phyloP scores from a whole-genome alignment of 352 stramenopile species.

The Globisporangium middletonii region DNA sequence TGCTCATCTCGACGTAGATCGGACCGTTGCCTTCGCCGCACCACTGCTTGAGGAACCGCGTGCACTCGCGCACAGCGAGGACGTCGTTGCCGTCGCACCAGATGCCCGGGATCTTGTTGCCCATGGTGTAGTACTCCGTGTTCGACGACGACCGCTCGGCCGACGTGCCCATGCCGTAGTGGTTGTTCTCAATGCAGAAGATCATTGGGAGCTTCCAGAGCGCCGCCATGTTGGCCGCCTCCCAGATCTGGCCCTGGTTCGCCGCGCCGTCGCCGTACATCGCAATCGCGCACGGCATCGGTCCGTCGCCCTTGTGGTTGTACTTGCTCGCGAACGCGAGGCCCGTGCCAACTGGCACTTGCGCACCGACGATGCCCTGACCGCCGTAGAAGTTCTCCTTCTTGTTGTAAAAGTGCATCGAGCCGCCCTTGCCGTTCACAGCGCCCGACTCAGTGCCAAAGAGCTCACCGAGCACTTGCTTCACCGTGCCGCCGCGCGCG shows the following conservation, averaged over 20 bases:
- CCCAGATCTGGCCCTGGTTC: constrained; percentile 99
- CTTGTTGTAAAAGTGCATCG: constrained; percentile 99
- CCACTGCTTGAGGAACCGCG: constrained; percentile 96
- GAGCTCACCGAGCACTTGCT: constrained; percentile 93
- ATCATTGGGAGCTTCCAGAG: constrained; percentile 99
- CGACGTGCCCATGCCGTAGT: constrained; percentile 99
- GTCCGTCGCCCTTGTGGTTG: constrained; percentile 88
- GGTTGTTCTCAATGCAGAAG: constrained; percentile 99
- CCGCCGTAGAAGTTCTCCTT: constrained; percentile 98
- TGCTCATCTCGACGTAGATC: constrained; percentile 99
- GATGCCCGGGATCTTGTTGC: constrained; percentile 99
- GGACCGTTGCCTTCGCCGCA: constrained; percentile 95
- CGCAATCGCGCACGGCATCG: constrained; percentile 92
- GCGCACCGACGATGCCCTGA: constrained; percentile 97
- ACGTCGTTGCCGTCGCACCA: constrained; percentile 99
- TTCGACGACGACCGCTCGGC: constrained; percentile 96
- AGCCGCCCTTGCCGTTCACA: constrained; percentile 96
- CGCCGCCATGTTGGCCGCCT: constrained; percentile 96
- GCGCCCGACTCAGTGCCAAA: constrained; percentile 92
- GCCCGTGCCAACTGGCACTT: constrained; percentile 97
- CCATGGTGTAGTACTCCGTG: constrained; percentile 99
- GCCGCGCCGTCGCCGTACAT: constrained; percentile 99
- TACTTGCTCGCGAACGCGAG: constrained; percentile 99
- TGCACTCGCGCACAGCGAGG: constrained; percentile 94
- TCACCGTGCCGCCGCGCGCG: constrained; percentile 91